A percentile compares a stretch with the other conserved stretches of the same genome.
phyloP scores from a whole-genome alignment of 2,329 filamentous ascomycete genomes.

The Phyllosticta paracitricarpa region DNA sequence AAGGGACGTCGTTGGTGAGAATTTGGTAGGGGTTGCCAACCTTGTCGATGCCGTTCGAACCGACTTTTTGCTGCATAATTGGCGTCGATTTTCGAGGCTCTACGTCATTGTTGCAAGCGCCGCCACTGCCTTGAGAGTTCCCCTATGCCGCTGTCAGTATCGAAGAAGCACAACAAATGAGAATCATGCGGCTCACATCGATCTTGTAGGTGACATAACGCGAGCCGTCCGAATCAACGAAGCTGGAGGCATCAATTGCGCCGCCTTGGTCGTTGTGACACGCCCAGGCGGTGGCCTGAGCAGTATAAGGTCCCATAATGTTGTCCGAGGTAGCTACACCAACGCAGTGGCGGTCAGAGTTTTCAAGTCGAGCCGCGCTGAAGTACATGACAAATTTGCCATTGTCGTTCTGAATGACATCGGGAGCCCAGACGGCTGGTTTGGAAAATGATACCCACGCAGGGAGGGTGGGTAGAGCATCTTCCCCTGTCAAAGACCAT shows the following conservation, averaged over 20 bases:
- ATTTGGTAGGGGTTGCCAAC: slow-evolving; percentile 41
- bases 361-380: slow-evolving; percentile 35
- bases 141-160: slow-evolving; percentile 44
- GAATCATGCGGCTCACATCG: slow-evolving; percentile 28
- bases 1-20: slow-evolving; percentile 30
- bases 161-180: neutral
- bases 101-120: slow-evolving; percentile 37
- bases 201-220: slow-evolving; percentile 57
- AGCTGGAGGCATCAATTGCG: slow-evolving; percentile 54
- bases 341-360: slow-evolving; percentile 45
- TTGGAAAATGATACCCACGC: slow-evolving; percentile 18
- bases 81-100: slow-evolving; percentile 37
- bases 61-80: slow-evolving; percentile 47
- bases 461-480: slow-evolving; percentile 22
- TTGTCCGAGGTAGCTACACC: slow-evolving; percentile 43
- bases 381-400: slow-evolving; percentile 54
- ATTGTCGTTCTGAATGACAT: slow-evolving; percentile 22
- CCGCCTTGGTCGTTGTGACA: slow-evolving; percentile 42
- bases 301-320: slow-evolving; percentile 44
- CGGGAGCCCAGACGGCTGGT: slow-evolving; percentile 25
- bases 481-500: slow-evolving; percentile 21
- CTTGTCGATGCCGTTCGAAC: slow-evolving; percentile 42
- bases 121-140: slow-evolving; percentile 42
- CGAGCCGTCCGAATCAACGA: slow-evolving; percentile 44
- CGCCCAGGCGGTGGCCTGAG: slow-evolving; percentile 39